These are phyloP conservation scores for Malassezia japonica DNA, from an alignment of 1,284 basidiomycete species.

Conservation along the genomic window DNA sequence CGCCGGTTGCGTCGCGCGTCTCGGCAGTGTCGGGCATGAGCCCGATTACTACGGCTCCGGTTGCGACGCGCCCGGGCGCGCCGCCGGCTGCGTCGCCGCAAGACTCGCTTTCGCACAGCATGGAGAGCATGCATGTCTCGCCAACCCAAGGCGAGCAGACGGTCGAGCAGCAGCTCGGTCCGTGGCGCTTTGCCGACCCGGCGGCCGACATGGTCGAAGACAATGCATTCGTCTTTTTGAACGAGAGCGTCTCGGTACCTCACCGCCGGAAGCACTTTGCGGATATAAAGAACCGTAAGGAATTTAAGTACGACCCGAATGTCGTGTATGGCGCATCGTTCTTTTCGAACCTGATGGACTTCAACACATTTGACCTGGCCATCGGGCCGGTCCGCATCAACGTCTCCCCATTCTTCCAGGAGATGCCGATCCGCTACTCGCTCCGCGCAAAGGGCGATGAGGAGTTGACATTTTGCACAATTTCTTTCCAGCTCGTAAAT, in stretches of 20 bases:
- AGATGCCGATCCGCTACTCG: constrained; percentile 51
- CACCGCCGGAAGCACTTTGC: constrained; percentile 49
- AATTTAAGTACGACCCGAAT: constrained; percentile 47
- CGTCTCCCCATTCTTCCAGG: constrained; percentile 30
- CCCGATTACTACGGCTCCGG: no score
- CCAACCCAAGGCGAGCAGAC: background rate
- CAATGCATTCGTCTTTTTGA: constrained; percentile 50
- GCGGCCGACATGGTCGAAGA: constrained; percentile 50
- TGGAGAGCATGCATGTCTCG: background rate
- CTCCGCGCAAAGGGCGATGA: constrained; percentile 47
- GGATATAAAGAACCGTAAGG: constrained; percentile 35
- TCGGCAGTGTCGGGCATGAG: no score
- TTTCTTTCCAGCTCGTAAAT: constrained; percentile 50
- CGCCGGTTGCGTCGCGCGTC: no score
- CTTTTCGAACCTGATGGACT: constrained; percentile 40
- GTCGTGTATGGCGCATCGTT: constrained; percentile 40
- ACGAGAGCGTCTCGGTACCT: constrained; percentile 43
- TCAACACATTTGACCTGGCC: constrained; percentile 37
- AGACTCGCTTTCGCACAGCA: no score
- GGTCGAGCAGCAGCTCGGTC: constrained; percentile 43
- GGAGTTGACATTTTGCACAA: constrained; percentile 48
- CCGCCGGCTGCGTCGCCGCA: background rate
- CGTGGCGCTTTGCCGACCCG: constrained; percentile 49
- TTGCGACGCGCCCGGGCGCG: no score
- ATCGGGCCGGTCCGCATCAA: constrained; percentile 40